phyloP scores from a whole-genome alignment of 495 filamentous ascomycete species.

The Apodospora peruviana region DNA sequence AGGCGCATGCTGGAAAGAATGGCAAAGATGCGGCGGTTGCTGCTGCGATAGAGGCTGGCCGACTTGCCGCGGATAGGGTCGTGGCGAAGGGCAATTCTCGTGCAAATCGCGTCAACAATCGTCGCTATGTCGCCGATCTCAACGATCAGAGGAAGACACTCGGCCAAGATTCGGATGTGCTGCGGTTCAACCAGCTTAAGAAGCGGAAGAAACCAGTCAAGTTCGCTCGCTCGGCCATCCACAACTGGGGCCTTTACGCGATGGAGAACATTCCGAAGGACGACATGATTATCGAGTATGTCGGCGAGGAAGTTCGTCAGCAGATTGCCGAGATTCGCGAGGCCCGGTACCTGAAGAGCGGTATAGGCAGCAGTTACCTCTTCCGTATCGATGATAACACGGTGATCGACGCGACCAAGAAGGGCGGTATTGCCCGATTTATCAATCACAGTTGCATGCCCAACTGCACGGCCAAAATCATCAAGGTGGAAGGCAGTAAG shows the following conservation, averaged over 20 bases:
- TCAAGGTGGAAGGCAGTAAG: slow-evolving; percentile 98
- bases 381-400: slow-evolving; percentile 98
- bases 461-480: slow-evolving; percentile 99
- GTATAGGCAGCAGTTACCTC: slow-evolving; percentile 94
- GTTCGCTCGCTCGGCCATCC: slow-evolving; percentile 95
- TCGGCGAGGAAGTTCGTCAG: slow-evolving; percentile 94
- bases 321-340: slow-evolving; percentile 94
- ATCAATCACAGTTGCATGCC: slow-evolving; percentile 99
- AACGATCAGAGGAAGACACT: slow-evolving; percentile 88
- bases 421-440: slow-evolving; percentile 94
- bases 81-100: slow-evolving; percentile 74
- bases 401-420: slow-evolving; percentile 96
- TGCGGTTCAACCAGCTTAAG: slow-evolving; percentile 98
- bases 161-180: slow-evolving; percentile 76
- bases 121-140: slow-evolving; percentile 86
- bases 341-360: slow-evolving; percentile 85
- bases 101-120: slow-evolving; percentile 89
- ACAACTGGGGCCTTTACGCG: slow-evolving; percentile 97
- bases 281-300: slow-evolving; percentile 99
- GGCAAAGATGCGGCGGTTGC: slow-evolving; percentile 58
- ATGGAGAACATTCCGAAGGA: slow-evolving; percentile 96
- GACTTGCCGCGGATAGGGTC: slow-evolving; percentile 71
- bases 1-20: slow-evolving; percentile 70
- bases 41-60: slow-evolving; percentile 62
- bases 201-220: slow-evolving; percentile 99